A percentile compares a stretch with the other conserved stretches of the same genome.
Conservation (phyloP, 2,329 filamentous ascomycete genomes). For the Orbilia javanica region DNA sequence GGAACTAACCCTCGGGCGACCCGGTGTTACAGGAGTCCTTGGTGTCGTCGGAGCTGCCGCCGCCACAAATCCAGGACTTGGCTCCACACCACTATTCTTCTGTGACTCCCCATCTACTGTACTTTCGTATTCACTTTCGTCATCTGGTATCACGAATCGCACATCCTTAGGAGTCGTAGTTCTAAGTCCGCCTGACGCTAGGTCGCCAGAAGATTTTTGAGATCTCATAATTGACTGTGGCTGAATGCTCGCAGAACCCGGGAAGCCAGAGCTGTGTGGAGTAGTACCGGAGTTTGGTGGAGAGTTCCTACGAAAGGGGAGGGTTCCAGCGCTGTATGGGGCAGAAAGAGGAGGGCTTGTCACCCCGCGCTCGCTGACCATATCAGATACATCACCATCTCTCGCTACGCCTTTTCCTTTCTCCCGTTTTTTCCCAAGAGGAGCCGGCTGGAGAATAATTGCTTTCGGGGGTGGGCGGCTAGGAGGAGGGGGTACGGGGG, state of each 20-base stretch:
- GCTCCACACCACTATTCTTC: slow-evolving; percentile 50
- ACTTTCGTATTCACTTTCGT: slow-evolving; percentile 58
- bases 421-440: slow-evolving; percentile 50
- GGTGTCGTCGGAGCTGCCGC: slow-evolving; percentile 47
- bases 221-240: slow-evolving; percentile 58
- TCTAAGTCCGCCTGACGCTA: slow-evolving; percentile 52
- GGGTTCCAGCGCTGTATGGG: slow-evolving; percentile 53
- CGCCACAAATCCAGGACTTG: slow-evolving; percentile 48
- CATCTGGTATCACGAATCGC: slow-evolving; percentile 57
- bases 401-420: slow-evolving; percentile 46
- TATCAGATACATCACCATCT: slow-evolving; percentile 19
- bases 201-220: slow-evolving; percentile 58
- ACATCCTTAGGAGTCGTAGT: slow-evolving; percentile 57
- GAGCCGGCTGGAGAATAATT: slow-evolving; percentile 53
- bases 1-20: slow-evolving; percentile 46
- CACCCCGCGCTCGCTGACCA: slow-evolving; percentile 36
- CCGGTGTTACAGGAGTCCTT: slow-evolving; percentile 48
- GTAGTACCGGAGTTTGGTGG: slow-evolving; percentile 51
- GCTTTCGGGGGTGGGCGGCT: slow-evolving; percentile 40
- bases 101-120: slow-evolving; percentile 56
- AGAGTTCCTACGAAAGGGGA: slow-evolving; percentile 52
- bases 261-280: slow-evolving; percentile 49
- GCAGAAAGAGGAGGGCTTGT: slow-evolving; percentile 49
- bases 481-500: slow-evolving; percentile 53
- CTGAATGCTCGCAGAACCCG: slow-evolving; percentile 45